Conservation (phyloP, 1,284 basidiomycete genomes). For the Microbotryum scabiosae region DNA sequence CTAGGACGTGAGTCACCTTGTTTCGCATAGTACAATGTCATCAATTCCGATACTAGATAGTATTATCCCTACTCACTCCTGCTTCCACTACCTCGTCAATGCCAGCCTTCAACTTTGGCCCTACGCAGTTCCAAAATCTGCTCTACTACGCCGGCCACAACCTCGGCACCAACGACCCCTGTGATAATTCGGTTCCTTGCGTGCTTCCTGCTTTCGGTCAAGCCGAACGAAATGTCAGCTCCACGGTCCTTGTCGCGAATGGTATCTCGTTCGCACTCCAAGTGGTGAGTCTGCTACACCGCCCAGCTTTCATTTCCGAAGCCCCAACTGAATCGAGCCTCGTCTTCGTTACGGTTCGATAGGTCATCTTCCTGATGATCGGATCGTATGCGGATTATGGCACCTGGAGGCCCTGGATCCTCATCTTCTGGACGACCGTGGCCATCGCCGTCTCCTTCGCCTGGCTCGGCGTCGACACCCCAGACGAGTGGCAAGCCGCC, state of each 20-base stretch:
- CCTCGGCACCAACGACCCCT: neutral
- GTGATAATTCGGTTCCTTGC: conserved; percentile 10
- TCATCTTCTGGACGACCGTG: conserved; percentile 60
- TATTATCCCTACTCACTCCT: neutral
- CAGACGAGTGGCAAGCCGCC: conserved; percentile 61
- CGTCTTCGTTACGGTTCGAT: too few species aligned
- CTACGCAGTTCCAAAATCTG: conserved; percentile 33
- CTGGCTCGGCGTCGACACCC: conserved; percentile 51
- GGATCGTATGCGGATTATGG: conserved; percentile 75
- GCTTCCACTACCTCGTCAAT: conserved; percentile 27
- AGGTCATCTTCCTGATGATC: conserved; percentile 61
- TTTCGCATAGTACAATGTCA: neutral
- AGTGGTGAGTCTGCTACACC: conserved; percentile 3
- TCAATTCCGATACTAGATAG: neutral
- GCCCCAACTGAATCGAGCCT: too few species aligned
- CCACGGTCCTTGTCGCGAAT: conserved; percentile 31
- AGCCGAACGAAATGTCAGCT: conserved; percentile 27
- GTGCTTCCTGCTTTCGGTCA: conserved; percentile 27
- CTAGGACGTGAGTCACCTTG: neutral
- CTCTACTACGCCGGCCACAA: conserved; percentile 17
- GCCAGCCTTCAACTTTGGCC: conserved; percentile 36
- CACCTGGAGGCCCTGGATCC: conserved; percentile 64
- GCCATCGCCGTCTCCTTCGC: conserved; percentile 73
- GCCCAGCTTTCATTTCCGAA: too few species aligned
- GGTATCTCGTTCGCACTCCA: conserved; percentile 36